Evolutionary conservation across 148 eudicot genomes (phyloP), one percentile per base, ranked within the genome.

Genomic region (Linanthus parryae): DNA sequence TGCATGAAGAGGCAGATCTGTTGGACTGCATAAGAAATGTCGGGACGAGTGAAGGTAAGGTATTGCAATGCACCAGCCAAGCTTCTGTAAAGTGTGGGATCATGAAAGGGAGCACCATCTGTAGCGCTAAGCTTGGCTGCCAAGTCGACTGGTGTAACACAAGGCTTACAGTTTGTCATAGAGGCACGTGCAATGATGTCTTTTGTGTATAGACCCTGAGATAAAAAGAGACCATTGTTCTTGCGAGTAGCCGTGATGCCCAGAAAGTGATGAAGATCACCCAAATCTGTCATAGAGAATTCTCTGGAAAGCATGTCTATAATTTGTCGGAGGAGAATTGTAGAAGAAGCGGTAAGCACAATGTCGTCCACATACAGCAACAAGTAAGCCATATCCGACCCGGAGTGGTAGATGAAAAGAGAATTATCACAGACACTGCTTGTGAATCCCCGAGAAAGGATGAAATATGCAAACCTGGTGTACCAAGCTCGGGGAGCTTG

Each of bases 281-380:
- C n/a, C n/a, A n/a, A n/a, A n/a, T n/a, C 44, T 40, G n/a, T 14
- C n/a, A 7, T 40, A n/a, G 44, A 16, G 18, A 40, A 40, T 40
- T 40, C 44, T 6, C 18, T 14, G 44, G 18, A 14, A 1, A 40
- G 15, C n/a, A 40, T 2, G 18, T 16, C 5, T 6, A 40, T 40
- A n/a, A 40, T 8, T 40, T 11, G n/a, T 9, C 44, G n/a, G n/a
- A 20, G 18, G 44, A 40, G 15, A 40, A 6, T n/a, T 14, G n/a
- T n/a, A 11, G 44, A 40, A n/a, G 44, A 40, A 40, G 44, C 44
- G 18, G 44, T 40, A 14, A 40, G n/a, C n/a, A n/a, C n/a, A n/a
- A n/a, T n/a, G n/a, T n/a, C n/a, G n/a, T n/a, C n/a, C n/a, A n/a
- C n/a, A 40, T 40, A 40, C 15, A 40, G 18, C 6, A 40, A 20